phyloP scores from a whole-genome alignment of 257 asterid species.

The Nyctanthes arbortristis region DNA sequence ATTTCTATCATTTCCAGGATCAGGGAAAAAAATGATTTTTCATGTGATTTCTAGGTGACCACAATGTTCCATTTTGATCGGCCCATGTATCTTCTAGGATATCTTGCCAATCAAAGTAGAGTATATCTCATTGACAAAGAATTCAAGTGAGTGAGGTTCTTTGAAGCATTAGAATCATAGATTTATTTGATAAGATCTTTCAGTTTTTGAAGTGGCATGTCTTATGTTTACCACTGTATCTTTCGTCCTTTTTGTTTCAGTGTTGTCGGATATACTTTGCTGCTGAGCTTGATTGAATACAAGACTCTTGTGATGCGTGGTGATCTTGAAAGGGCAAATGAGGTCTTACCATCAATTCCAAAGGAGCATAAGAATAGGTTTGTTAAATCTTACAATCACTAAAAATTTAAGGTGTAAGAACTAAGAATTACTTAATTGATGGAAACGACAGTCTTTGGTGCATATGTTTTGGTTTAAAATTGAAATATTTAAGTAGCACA shows the following conservation, averaged over 20 bases:
- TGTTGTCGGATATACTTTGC: conserved; percentile 81
- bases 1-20: conserved; percentile 16
- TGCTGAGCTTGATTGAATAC: conserved; percentile 92
- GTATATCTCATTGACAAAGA: conserved; percentile 91
- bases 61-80: conserved; percentile 98
- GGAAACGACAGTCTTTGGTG: conserved; percentile 12
- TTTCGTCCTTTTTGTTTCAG: conserved; percentile 42
- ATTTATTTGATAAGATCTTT: conserved; percentile 2
- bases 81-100: conserved; percentile 97
- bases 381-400: conserved; percentile 17
- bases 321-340: conserved; percentile 86
- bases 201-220: conserved; percentile 9
- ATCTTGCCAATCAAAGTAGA: conserved; percentile 91
- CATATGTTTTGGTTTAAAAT: conserved; percentile 2
- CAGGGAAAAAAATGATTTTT: conserved; percentile 11
- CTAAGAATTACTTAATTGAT: conserved; percentile 7
- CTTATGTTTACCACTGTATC: background rate
- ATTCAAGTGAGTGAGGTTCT: conserved; percentile 72
- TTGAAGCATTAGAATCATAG: conserved; percentile 10
- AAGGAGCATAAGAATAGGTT: conserved; percentile 90
- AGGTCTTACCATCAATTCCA: conserved; percentile 80
- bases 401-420: conserved; percentile 12
- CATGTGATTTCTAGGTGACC: conserved; percentile 61
- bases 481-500: conserved; percentile 5
- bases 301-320: conserved; percentile 98